phyloP scores from a whole-genome alignment of 192 early-diverging fungal species.

The Jimgerdemannia lactiflua region DNA sequence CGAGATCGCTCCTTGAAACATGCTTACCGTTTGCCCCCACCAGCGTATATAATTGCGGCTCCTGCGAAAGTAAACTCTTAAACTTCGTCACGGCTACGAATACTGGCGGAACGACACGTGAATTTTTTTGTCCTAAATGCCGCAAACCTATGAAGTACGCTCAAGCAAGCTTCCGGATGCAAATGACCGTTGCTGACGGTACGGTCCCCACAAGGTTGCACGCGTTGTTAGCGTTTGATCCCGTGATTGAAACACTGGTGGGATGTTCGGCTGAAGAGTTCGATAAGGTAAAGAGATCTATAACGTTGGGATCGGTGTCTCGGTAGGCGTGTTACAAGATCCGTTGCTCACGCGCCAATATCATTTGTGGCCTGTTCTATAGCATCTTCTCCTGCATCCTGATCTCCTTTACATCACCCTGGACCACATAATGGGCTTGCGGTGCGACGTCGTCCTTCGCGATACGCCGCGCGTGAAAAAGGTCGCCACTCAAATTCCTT shows the following conservation, averaged over 20 bases:
- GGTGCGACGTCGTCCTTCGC: background rate
- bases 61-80: slow-evolving; percentile 3
- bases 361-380: background rate
- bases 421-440: background rate
- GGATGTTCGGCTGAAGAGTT: slow-evolving; percentile 10
- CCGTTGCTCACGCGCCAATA: too few species aligned
- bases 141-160: background rate
- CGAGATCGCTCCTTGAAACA: too few species aligned
- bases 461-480: background rate
- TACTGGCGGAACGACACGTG: background rate
- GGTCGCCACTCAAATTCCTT: background rate
- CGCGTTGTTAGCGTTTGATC: slow-evolving; percentile 5
- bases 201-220: background rate
- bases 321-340: background rate
- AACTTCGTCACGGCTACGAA: background rate
- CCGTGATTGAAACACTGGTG: slow-evolving; percentile 2
- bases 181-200: slow-evolving; percentile 8
- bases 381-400: background rate
- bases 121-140: slow-evolving; percentile 9
- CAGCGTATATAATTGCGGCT: slow-evolving; percentile 4
- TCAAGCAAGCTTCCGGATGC: background rate
- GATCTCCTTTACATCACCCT: slow-evolving; percentile 4
- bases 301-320: background rate
- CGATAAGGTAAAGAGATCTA: slow-evolving; percentile 3
- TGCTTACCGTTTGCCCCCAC: background rate